These are phyloP conservation scores for Gymnopilus dilepis DNA, from an alignment of 768 basidiomycete species.

Conservation along the genomic window DNA sequence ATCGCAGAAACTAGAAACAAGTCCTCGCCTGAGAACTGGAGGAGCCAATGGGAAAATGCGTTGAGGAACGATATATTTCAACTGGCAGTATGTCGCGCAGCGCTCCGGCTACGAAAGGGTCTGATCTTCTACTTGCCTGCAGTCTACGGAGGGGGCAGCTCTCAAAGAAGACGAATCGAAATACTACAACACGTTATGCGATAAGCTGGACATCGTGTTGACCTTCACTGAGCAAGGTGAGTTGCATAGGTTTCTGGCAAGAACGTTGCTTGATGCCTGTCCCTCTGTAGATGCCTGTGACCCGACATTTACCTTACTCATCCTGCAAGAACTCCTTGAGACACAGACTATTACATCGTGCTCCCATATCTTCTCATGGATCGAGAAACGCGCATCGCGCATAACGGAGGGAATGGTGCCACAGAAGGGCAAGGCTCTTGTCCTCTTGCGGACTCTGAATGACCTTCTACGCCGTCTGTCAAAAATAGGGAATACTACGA, in stretches of 20 bases:
- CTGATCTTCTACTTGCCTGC: background rate
- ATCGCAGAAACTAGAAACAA: conserved; percentile 47
- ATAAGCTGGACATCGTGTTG: conserved; percentile 74
- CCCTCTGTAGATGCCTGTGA: conserved; percentile 72
- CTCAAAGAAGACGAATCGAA: conserved; percentile 52
- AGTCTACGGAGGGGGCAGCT: conserved; percentile 75
- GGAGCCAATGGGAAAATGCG: conserved; percentile 77
- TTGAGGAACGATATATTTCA: conserved; percentile 73
- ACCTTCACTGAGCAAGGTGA: conserved; percentile 79
- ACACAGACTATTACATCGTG: conserved; percentile 86
- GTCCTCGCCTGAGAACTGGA: conserved; percentile 61
- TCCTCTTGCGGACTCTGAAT: conserved; percentile 84
- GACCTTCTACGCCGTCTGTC: conserved; percentile 86
- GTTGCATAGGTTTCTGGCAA: background rate
- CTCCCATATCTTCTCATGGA: conserved; percentile 88
- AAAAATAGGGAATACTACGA: conserved; percentile 83
- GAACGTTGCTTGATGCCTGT: background rate
- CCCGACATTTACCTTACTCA: conserved; percentile 68
- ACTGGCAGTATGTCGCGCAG: conserved; percentile 62
- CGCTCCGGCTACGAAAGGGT: background rate
- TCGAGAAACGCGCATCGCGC: conserved; percentile 71
- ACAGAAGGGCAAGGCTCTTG: conserved; percentile 86
- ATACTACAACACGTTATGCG: conserved; percentile 67
- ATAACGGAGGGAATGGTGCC: conserved; percentile 82
- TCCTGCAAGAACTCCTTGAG: conserved; percentile 84